Evolutionary conservation across 257 asterid species (phyloP), one percentile per base, ranked within the genome.

Genomic region (Fraxinus excelsior): DNA sequence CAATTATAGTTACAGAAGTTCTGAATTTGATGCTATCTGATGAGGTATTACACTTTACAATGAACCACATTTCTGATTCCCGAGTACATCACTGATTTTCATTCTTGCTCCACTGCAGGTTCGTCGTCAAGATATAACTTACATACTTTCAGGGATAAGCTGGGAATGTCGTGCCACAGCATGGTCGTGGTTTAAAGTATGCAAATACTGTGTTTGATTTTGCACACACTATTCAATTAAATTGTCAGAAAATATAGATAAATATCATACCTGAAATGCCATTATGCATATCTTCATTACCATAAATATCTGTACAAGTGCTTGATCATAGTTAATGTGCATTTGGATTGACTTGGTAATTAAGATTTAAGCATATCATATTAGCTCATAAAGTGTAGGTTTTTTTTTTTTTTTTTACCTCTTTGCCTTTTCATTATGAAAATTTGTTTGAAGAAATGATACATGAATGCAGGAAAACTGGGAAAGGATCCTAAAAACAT

Each of bases 181-280:
- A 80, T 84, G 88, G 88, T 40, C 46, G 23, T 84, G 88, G 88
- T 80, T 84, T 32, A 84, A 84, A 67, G 88, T 84, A 81, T 2
- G 72, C 25, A 3, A 16, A 2, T 58, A 70, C 25, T 58, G 7
- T 25, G 35, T 62, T 49, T 4, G 46, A 46, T 46, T 46, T 46
- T 46, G 21, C 58, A 4, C 58, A 46, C 21, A 16, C 7, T 14
- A 46, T 46, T 46, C n/a, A 46, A 46, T 46, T 46, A 46, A 0
- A 46, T 46, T 46, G 7, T 16, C 21, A 16, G 49, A 42, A 10
- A 42, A 12, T 42, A 42, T 10, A 2, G 18, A 10, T 40, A 42
- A 11, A 42, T 10, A 10, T 42, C 49, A 42, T 42, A 42, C 49
- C 16, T 42, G 16, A 42, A 42, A 42, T 11, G 14, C 49, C 49